Percentiles rank a stretch among this genome's conserved stretches.
Evolutionary conservation across 768 basidiomycete species (phyloP).

Genomic region (Lentinula aciculospora): DNA sequence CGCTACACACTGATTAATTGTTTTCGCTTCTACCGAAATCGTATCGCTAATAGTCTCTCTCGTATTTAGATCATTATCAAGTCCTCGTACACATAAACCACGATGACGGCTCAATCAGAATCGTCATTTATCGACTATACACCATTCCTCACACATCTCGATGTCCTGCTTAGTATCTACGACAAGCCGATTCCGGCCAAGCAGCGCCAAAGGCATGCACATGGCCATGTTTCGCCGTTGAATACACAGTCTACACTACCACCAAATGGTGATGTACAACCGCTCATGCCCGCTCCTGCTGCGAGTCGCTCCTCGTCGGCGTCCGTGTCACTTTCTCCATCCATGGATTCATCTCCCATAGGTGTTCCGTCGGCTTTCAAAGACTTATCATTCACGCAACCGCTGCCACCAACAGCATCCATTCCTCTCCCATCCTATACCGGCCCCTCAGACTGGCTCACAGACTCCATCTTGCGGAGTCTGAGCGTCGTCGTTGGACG

Average conservation of each 20-base stretch:
- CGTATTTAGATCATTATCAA: not conserved
- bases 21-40: not conserved
- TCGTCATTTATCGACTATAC: not conserved
- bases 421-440: conserved; percentile 38
- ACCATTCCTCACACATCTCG: conserved; percentile 5
- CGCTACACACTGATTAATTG: no score
- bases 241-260: not conserved
- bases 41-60: not conserved
- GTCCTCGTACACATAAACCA: not conserved
- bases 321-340: not conserved
- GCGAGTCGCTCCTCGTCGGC: not conserved
- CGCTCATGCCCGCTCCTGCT: not conserved
- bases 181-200: conserved; percentile 1
- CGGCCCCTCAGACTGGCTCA: conserved; percentile 49
- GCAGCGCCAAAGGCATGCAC: not conserved
- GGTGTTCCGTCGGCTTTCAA: not conserved
- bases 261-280: not conserved
- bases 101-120: not conserved
- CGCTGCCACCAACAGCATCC: not conserved
- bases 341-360: not conserved
- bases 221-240: not conserved
- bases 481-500: conserved; percentile 39
- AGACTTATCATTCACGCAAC: not conserved
- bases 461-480: conserved; percentile 44
- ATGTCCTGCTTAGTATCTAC: not conserved